Conservation (phyloP, 805 yeast genomes). For the Phaffomyces opuntiae region DNA sequence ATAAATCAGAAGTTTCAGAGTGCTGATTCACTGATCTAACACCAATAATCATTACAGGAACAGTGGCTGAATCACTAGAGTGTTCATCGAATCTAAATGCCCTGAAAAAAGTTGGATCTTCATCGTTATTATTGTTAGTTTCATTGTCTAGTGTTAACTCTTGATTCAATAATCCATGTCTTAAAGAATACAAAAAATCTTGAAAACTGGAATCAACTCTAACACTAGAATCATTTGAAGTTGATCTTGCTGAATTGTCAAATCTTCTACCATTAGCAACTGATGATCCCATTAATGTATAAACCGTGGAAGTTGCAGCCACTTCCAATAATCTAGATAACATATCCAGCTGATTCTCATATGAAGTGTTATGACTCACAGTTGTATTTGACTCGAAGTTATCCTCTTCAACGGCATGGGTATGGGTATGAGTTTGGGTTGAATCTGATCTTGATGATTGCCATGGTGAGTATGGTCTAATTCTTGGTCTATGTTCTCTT, state of each 20-base stretch:
- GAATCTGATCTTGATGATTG: no score
- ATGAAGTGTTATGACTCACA: conserved; percentile 3
- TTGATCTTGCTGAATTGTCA: conserved; percentile 18
- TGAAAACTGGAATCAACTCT: conserved; percentile 32
- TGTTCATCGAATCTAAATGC: conserved; percentile 35
- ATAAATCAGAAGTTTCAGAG: conserved; percentile 1
- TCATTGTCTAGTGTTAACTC: conserved; percentile 27
- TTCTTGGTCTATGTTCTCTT: conserved; percentile 1
- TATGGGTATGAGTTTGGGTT: background rate
- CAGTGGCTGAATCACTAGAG: conserved; percentile 4
- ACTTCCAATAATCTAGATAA: conserved; percentile 35
- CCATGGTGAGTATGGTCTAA: background rate
- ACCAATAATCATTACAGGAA: conserved; percentile 45
- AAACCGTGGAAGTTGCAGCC: conserved; percentile 39
- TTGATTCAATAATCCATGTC: conserved; percentile 31
- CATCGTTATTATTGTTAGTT: background rate
- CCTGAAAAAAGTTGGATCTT: conserved; percentile 30
- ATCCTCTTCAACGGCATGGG: background rate
- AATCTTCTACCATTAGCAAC: conserved; percentile 23
- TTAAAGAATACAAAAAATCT: conserved; percentile 36
- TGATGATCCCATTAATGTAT: conserved; percentile 29
- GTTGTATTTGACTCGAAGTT: background rate
- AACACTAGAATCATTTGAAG: background rate
- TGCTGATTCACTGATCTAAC: conserved; percentile 32
- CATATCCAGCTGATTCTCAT: conserved; percentile 32